Percentiles rank a stretch among this genome's conserved stretches.
phyloP scores from a whole-genome alignment of 371 early-diverging fungal species.

The Zychaea mexicana region DNA sequence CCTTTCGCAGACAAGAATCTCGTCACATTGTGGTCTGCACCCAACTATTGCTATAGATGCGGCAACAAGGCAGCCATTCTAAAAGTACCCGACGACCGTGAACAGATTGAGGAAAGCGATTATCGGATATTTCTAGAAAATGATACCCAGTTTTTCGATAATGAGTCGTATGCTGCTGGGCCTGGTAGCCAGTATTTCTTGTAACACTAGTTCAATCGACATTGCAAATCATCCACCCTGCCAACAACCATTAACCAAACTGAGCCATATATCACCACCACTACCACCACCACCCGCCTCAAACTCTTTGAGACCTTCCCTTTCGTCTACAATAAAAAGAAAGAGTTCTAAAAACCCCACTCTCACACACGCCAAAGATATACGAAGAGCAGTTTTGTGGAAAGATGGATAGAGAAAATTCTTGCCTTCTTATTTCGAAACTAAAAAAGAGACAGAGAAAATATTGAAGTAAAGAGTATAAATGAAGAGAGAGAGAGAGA shows the following conservation, averaged over 20 bases:
- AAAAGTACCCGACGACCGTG: conserved; percentile 80
- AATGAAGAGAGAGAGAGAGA: neutral
- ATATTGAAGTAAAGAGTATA: neutral
- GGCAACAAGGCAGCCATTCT: conserved; percentile 98
- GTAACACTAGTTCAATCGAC: too few species aligned
- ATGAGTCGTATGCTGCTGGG: conserved; percentile 27
- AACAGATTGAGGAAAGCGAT: conserved; percentile 77
- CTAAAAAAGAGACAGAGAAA: too few species aligned
- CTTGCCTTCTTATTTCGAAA: too few species aligned
- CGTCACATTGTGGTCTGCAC: conserved; percentile 99
- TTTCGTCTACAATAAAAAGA: too few species aligned
- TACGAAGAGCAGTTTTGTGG: too few species aligned
- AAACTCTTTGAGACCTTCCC: too few species aligned
- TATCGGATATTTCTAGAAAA: conserved; percentile 87
- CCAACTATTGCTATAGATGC: conserved; percentile 99
- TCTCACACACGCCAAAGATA: too few species aligned
- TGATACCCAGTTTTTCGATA: conserved; percentile 48
- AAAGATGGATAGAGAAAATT: too few species aligned
- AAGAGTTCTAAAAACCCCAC: too few species aligned
- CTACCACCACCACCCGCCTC: neutral
- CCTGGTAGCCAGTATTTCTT: conserved; percentile 51
- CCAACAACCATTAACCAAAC: neutral
- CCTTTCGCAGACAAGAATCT: conserved; percentile 95
- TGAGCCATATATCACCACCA: too few species aligned
- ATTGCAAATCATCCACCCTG: neutral